These are phyloP conservation scores for Prunus salicina DNA, from an alignment of 306 rosid species.

Conservation along the genomic window DNA sequence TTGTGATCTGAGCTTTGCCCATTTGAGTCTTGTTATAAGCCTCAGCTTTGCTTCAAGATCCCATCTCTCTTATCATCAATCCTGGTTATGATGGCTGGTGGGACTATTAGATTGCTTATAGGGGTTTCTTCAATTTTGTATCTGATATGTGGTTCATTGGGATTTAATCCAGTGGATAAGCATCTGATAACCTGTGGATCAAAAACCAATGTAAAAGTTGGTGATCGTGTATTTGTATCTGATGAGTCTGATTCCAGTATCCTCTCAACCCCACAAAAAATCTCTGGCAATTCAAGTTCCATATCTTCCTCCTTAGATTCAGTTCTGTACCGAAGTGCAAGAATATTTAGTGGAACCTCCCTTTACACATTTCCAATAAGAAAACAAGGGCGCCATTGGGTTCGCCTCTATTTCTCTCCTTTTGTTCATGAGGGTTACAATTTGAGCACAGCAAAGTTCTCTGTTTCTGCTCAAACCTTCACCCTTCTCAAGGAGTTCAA, in stretches of 20 bases:
- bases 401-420: conserved; percentile 65
- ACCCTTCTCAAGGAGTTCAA: conserved; percentile 47
- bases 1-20: too few relatives aligned
- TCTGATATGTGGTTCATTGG: conserved; percentile 34
- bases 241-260: conserved; percentile 38
- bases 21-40: background rate
- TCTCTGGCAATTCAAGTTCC: conserved; percentile 23
- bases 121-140: conserved; percentile 33
- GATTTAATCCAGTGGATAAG: conserved; percentile 30
- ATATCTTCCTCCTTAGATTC: conserved; percentile 31
- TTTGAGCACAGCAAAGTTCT: conserved; percentile 54
- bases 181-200: conserved; percentile 68
- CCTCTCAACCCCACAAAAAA: conserved; percentile 37
- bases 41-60: conserved; percentile 1
- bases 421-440: conserved; percentile 30
- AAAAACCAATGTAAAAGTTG: conserved; percentile 30
- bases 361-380: conserved; percentile 50
- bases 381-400: conserved; percentile 55
- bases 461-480: conserved; percentile 59
- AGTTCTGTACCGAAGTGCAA: conserved; percentile 46
- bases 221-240: conserved; percentile 41
- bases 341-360: conserved; percentile 38
- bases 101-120: conserved; percentile 16
- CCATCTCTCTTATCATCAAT: background rate
- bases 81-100: conserved; percentile 25